Percentiles rank a stretch among this genome's conserved stretches.
phyloP scores from a whole-genome alignment of 805 yeast species.

The Candida xyloterini region DNA sequence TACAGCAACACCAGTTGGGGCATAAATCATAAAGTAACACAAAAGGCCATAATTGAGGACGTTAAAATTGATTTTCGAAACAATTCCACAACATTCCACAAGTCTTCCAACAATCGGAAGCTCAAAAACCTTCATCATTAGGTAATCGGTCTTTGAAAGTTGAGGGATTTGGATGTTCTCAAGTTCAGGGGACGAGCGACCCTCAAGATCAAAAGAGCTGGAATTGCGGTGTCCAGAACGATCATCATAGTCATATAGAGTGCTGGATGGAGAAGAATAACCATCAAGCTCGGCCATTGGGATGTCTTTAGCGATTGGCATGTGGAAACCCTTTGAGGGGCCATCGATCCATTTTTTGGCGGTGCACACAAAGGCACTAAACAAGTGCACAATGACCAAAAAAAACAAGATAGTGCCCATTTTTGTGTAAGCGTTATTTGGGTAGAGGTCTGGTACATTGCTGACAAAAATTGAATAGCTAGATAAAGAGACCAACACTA shows the following conservation, averaged over 20 bases:
- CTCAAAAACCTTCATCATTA: conserved; percentile 37
- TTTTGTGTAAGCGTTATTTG: conserved; percentile 67
- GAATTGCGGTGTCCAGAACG: conserved; percentile 11
- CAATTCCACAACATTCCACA: conserved; percentile 25
- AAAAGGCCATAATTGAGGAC: conserved; percentile 64
- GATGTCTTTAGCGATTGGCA: conserved; percentile 20
- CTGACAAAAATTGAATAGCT: conserved; percentile 55
- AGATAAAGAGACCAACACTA: conserved; percentile 49
- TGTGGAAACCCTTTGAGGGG: conserved; percentile 13
- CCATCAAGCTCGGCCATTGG: conserved; percentile 26
- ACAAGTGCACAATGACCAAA: conserved; percentile 50
- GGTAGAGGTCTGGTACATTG: conserved; percentile 67
- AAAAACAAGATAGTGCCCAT: conserved; percentile 62
- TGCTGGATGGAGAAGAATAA: conserved; percentile 34
- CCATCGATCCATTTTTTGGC: conserved; percentile 43
- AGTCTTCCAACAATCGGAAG: conserved; percentile 17
- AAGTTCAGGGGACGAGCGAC: conserved; percentile 7
- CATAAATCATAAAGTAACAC: conserved; percentile 53
- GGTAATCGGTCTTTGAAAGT: conserved; percentile 21
- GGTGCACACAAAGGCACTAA: conserved; percentile 48
- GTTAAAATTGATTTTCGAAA: conserved; percentile 42
- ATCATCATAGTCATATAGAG: conserved; percentile 34
- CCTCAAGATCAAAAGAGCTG: conserved; percentile 28
- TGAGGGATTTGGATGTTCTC: neutral
- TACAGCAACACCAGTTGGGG: conserved; percentile 58